Evolutionary conservation across 495 filamentous ascomycete species (phyloP).

Genomic region (Rhypophila decipiens): DNA sequence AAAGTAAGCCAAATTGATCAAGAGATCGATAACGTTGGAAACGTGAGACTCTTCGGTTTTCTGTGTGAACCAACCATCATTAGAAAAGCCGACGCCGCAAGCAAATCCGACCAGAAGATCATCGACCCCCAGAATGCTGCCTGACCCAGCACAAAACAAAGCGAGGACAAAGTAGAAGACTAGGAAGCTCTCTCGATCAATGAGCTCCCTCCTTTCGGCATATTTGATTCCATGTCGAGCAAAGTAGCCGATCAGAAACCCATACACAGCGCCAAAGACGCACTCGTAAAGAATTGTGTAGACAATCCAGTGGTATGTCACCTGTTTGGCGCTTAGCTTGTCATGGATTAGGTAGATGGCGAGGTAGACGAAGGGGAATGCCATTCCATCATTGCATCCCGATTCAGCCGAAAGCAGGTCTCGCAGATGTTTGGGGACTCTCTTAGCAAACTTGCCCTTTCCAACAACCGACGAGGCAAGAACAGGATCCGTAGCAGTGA

Average conservation of each 20-base stretch:
- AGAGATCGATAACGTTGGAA: constrained; percentile 96
- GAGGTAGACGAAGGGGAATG: constrained; percentile 97
- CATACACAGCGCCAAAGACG: constrained; percentile 84
- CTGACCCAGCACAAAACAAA: constrained; percentile 92
- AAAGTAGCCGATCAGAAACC: constrained; percentile 79
- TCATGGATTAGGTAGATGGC: constrained; percentile 82
- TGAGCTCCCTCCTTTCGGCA: constrained; percentile 77
- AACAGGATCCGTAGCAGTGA: constrained; percentile 97
- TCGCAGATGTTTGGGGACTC: constrained; percentile 93
- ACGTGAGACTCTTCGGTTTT: constrained; percentile 99
- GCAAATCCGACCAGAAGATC: constrained; percentile 96
- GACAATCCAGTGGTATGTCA: constrained; percentile 83
- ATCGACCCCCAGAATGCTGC: constrained; percentile 86
- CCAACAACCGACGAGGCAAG: constrained; percentile 96
- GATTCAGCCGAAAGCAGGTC: constrained; percentile 95
- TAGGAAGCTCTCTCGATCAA: constrained; percentile 94
- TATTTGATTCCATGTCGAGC: constrained; percentile 86
- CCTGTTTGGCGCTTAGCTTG: constrained; percentile 55
- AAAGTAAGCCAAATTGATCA: constrained; percentile 96
- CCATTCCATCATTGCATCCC: constrained; percentile 99
- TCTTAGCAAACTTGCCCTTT: constrained; percentile 96
- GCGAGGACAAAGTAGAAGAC: constrained; percentile 98
- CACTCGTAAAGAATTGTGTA: constrained; percentile 93
- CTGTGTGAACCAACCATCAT: constrained; percentile 97
- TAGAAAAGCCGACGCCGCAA: constrained; percentile 93